These are phyloP conservation scores for Diphasiastrum complanatum DNA, from an alignment of 83 land plant genomes.

Conservation along the genomic window DNA sequence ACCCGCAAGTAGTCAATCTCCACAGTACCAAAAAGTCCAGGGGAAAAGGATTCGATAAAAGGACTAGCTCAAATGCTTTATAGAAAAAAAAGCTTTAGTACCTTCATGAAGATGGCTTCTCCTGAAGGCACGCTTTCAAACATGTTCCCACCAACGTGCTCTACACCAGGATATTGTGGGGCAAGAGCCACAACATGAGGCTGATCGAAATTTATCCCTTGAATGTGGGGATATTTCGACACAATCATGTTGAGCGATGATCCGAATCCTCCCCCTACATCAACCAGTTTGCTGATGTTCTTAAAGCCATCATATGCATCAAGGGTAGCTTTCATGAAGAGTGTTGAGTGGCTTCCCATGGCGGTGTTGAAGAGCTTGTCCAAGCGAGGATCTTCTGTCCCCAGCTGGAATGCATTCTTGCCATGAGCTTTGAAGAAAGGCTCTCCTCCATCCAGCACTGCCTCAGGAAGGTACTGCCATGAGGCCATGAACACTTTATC, in stretches of 20 bases:
- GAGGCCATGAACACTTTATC: not conserved
- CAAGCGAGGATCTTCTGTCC: not conserved
- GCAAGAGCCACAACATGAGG: not conserved
- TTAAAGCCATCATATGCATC: not conserved
- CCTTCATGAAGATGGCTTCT: constrained; percentile 90
- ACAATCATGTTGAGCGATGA: not conserved
- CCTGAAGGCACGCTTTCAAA: constrained; percentile 55
- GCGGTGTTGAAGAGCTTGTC: not conserved
- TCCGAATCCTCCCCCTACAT: constrained; percentile 3
- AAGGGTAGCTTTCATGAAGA: not conserved
- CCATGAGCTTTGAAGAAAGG: constrained; percentile 1
- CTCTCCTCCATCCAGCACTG: not conserved
- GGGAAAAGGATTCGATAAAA: too few relatives aligned
- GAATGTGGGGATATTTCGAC: not conserved
- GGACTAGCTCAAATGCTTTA: too few relatives aligned
- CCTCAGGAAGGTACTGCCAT: not conserved
- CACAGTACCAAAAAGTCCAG: too few relatives aligned
- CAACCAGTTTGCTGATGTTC: not conserved
- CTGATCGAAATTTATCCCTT: constrained; percentile 3
- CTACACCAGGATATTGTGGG: constrained; percentile 40
- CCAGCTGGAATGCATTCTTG: not conserved
- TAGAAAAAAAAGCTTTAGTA: too few relatives aligned
- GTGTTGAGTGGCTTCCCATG: not conserved
- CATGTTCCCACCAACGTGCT: constrained; percentile 76
- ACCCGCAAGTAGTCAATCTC: too few relatives aligned